A percentile compares a stretch with the other conserved stretches of the same genome.
Conservation (phyloP, 1,284 basidiomycete species). For the Irpex sp. region DNA sequence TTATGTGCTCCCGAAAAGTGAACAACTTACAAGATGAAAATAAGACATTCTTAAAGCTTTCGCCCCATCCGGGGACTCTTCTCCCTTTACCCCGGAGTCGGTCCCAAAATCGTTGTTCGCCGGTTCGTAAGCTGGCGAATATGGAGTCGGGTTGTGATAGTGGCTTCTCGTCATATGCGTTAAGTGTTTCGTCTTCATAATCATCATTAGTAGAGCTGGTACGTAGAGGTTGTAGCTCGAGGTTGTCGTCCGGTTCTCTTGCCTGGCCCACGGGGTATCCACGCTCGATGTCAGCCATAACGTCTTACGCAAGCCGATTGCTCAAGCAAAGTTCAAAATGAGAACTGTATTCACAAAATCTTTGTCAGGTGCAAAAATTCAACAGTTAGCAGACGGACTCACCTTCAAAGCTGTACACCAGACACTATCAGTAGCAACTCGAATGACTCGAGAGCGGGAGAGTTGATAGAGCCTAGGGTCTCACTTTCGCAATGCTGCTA, state of each 20-base stretch:
- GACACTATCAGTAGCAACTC: no score
- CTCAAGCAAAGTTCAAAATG: no score
- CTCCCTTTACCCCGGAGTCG: constrained; percentile 51
- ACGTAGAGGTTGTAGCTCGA: background rate
- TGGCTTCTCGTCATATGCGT: background rate
- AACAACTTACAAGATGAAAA: constrained; percentile 50
- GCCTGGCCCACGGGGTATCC: no score
- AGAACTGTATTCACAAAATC: no score
- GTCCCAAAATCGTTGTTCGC: constrained; percentile 34
- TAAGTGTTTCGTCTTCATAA: background rate
- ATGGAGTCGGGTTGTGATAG: background rate
- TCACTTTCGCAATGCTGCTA: no score
- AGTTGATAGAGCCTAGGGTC: no score
- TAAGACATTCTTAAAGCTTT: constrained; percentile 44
- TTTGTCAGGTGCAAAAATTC: no score
- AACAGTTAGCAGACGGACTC: no score
- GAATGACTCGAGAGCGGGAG: no score
- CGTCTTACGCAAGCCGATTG: no score
- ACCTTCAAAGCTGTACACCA: no score
- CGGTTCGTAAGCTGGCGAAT: background rate
- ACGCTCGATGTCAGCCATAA: no score
- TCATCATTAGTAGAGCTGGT: background rate
- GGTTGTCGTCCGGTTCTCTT: background rate
- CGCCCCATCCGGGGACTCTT: constrained; percentile 35
- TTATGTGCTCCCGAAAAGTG: background rate